Base-by-base conservation (phyloP, 768 basidiomycete genomes). In the Boletus subparvulus region DNA sequence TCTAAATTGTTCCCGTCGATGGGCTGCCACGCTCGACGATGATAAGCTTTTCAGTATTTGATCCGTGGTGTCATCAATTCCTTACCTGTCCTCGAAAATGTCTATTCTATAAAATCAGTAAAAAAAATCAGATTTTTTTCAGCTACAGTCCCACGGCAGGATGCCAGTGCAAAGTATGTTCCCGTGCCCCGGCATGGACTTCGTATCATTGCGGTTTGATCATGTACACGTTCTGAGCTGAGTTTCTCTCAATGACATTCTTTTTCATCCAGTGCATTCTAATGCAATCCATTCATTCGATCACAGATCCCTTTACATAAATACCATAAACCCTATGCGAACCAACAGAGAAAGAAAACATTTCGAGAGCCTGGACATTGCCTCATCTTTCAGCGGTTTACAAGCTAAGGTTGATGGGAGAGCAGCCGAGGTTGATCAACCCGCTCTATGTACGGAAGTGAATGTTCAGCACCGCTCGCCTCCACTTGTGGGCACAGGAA, bases 381-480 rank as follows among this genome's bases (percentile, higher is more conserved):
- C 5, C 26, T 26, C 26, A 26, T 26, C 26, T 6, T 26, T 16
- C 19, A 4, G 19, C 21, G 4, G 9, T 21, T 63, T 32, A 62
- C 3, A 37, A 4, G 45, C 10, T 35, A 16, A 64, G 11, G 24
- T 28, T 39, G 19, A 61, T 33, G 28, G 58, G 56, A 26, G 40
- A 36, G 32, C 64, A 65, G 6, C 65, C 65, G 0, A 61, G 17
- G 17, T 52, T 47, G 47, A 66, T 12, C 16, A 61, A 4, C 0
- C 59, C 65, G 9, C 32, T 37, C 65, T 61, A 8, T 39, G 16
- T 13, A 3, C 24, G 6, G 19, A 19, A 21, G 3, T n/a, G 6
- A 37, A n/a, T 2, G 13, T 4, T 42, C 11, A 54, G 24, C 8
- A 13, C 16, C 19, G 14, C 4, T 17, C 8, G 16, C 1, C 19